phyloP scores from a whole-genome alignment of 2,329 filamentous ascomycete species.

The Periglandula ipomoeae region DNA sequence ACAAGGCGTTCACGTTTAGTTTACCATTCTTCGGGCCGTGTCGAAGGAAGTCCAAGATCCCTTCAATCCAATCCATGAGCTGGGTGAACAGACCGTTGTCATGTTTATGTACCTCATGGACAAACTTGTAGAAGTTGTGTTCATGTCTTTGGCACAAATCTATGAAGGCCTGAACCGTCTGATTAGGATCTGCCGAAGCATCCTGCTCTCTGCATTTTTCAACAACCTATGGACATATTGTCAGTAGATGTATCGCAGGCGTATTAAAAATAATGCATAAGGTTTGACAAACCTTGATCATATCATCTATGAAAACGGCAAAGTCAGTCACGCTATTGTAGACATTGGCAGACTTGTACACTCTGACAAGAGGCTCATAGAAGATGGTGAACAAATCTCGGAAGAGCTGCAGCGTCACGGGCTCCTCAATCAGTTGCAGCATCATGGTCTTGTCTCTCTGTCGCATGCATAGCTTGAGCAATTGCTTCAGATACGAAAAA shows the following conservation, averaged over 20 bases:
- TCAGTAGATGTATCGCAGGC: not conserved
- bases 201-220: slow-evolving; percentile 63
- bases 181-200: slow-evolving; percentile 89
- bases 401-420: slow-evolving; percentile 93
- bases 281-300: slow-evolving; percentile 58
- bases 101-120: slow-evolving; percentile 94
- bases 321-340: slow-evolving; percentile 98
- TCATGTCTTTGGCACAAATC: slow-evolving; percentile 92
- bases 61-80: slow-evolving; percentile 95
- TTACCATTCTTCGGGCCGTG: slow-evolving; percentile 79
- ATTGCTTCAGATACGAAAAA: slow-evolving; percentile 90
- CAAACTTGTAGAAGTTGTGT: slow-evolving; percentile 97
- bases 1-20: slow-evolving; percentile 88
- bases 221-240: slow-evolving; percentile 39
- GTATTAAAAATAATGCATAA: no score
- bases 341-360: slow-evolving; percentile 98
- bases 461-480: slow-evolving; percentile 83
- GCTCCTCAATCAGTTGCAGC: slow-evolving; percentile 89
- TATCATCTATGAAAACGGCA: slow-evolving; percentile 83
- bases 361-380: slow-evolving; percentile 91
- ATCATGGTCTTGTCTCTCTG: slow-evolving; percentile 97
- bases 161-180: slow-evolving; percentile 96
- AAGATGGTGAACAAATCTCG: slow-evolving; percentile 96
- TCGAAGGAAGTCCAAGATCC: slow-evolving; percentile 85
- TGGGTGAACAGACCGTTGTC: slow-evolving; percentile 95